Conservation (phyloP, 768 basidiomycete species). For the Boletus sp. region DNA sequence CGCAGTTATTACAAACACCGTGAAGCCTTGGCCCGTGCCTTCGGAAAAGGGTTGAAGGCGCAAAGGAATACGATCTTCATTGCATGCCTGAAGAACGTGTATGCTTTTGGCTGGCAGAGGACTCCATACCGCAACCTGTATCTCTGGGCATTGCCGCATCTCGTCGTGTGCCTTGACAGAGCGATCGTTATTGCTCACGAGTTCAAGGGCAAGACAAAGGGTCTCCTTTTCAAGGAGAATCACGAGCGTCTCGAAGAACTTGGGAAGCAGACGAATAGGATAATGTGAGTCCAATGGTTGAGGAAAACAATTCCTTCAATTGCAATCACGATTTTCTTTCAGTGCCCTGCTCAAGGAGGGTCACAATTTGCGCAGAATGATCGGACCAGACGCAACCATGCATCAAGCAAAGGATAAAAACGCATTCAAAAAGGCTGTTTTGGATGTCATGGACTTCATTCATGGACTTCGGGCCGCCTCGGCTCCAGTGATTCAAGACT, state of each 20-base stretch:
- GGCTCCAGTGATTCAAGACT: slow-evolving; percentile 18
- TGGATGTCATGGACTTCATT: slow-evolving; percentile 30
- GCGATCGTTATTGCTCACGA: slow-evolving; percentile 22
- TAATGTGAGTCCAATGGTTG: slow-evolving; percentile 30
- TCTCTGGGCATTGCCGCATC: slow-evolving; percentile 37
- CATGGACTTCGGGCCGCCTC: slow-evolving; percentile 18
- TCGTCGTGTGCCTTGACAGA: slow-evolving; percentile 42
- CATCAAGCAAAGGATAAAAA: slow-evolving; percentile 27
- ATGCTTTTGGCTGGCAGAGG: slow-evolving; percentile 27
- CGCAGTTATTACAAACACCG: slow-evolving; percentile 7
- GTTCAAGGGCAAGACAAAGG: slow-evolving; percentile 34
- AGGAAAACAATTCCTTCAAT: background rate
- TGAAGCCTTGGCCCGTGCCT: slow-evolving; percentile 1
- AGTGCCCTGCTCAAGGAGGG: slow-evolving; percentile 30
- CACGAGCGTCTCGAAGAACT: slow-evolving; percentile 39
- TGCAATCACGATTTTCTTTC: background rate
- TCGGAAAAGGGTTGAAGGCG: slow-evolving; percentile 19
- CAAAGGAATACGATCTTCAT: slow-evolving; percentile 26
- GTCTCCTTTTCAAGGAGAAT: slow-evolving; percentile 23
- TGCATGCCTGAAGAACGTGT: slow-evolving; percentile 29
- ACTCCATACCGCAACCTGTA: slow-evolving; percentile 38
- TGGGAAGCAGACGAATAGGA: slow-evolving; percentile 26
- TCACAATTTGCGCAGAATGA: slow-evolving; percentile 27
- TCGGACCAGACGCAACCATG: slow-evolving; percentile 32
- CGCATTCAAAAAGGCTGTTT: slow-evolving; percentile 27